Percentiles rank a stretch among this genome's conserved stretches.
Conservation (phyloP, 306 rosid genomes). For the Quercus variabilis region DNA sequence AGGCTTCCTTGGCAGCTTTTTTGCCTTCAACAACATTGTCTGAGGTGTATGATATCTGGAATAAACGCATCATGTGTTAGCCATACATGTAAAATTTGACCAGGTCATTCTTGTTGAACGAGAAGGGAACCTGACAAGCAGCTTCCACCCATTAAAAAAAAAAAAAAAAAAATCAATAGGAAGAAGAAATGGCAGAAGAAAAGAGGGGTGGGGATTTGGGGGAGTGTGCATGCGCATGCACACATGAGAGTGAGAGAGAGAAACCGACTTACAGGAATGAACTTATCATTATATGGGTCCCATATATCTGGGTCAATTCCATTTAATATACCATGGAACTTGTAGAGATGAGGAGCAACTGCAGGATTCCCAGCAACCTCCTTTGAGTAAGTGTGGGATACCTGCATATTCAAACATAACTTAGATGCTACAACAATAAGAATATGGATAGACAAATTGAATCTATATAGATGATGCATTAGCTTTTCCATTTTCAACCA, state of each 20-base stretch:
- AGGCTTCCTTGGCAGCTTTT: conserved; percentile 85
- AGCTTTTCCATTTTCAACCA: background rate
- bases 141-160: background rate
- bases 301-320: conserved; percentile 97
- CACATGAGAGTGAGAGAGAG: background rate
- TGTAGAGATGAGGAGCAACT: conserved; percentile 71
- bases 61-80: conserved; percentile 7
- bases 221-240: background rate
- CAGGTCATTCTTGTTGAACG: background rate
- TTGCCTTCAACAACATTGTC: conserved; percentile 97
- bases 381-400: conserved; percentile 78
- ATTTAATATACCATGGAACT: conserved; percentile 93
- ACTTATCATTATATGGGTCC: conserved; percentile 84
- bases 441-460: background rate
- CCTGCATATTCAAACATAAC: conserved; percentile 46
- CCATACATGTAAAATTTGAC: background rate
- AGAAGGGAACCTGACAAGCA: background rate
- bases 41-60: conserved; percentile 78
- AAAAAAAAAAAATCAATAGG: background rate
- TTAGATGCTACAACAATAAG: background rate
- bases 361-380: conserved; percentile 72
- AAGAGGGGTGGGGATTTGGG: background rate
- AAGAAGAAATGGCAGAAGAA: background rate
- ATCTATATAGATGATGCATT: background rate
- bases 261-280: conserved; percentile 73